A percentile compares a stretch with the other conserved stretches of the same genome.
These are phyloP conservation scores for Globisporangium polare DNA, from an alignment of 352 stramenopile species.

Conservation along the genomic window DNA sequence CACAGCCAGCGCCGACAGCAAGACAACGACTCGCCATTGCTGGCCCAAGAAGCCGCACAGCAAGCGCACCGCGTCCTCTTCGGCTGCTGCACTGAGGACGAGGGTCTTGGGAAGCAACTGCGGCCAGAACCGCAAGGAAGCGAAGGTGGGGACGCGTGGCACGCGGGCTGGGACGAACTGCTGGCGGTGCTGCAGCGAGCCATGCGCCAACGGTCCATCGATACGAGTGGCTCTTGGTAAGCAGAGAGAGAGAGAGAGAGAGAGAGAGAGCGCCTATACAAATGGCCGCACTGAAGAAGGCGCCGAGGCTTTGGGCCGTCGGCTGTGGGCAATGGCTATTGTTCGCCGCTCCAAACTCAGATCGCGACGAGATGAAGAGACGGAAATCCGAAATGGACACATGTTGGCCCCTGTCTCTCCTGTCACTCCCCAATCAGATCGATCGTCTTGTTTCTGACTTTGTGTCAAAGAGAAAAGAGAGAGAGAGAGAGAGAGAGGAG, in stretches of 20 bases:
- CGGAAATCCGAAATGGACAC: neutral
- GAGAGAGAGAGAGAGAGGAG: neutral
- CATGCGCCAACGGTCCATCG: neutral
- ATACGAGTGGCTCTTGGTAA: neutral
- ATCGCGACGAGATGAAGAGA: neutral
- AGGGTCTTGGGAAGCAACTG: neutral
- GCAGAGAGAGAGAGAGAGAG: neutral
- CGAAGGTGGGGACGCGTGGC: neutral
- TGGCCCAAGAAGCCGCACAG: neutral
- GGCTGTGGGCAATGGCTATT: no score
- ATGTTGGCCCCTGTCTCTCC: neutral
- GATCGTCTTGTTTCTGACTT: neutral
- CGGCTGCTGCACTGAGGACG: neutral
- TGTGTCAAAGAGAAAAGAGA: neutral
- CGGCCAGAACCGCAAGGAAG: conserved; percentile 2
- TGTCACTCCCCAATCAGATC: neutral
- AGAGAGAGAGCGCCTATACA: neutral
- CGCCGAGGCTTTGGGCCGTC: no score
- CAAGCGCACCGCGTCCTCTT: neutral
- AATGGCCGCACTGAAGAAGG: neutral
- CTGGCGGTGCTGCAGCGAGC: neutral
- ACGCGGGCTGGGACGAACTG: conserved; percentile 6
- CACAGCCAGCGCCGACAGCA: neutral
- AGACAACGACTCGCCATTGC: neutral
- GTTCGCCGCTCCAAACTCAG: neutral